phyloP scores from a whole-genome alignment of 768 basidiomycete genomes.

The Tylopilus sp. region DNA sequence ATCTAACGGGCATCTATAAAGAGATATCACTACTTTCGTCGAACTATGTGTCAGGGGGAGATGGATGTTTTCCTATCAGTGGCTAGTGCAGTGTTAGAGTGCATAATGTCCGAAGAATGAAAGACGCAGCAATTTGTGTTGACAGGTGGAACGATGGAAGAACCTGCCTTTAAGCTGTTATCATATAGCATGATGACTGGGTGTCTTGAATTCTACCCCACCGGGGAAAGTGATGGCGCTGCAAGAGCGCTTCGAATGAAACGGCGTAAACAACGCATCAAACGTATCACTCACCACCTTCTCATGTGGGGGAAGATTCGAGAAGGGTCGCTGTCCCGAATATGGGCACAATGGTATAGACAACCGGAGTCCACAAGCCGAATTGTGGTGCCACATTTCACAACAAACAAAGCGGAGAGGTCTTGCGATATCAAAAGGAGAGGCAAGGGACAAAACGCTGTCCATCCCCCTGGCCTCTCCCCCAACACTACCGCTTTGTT shows the following conservation, averaged over 20 bases:
- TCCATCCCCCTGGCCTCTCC: constrained; percentile 5
- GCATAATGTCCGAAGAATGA: constrained; percentile 31
- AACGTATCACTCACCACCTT: constrained; percentile 22
- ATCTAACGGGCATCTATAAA: constrained; percentile 2
- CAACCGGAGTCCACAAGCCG: constrained; percentile 17
- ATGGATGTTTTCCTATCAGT: constrained; percentile 12
- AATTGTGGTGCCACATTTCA: constrained; percentile 24
- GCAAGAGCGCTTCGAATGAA: constrained; percentile 21
- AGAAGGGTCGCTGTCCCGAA: constrained; percentile 17
- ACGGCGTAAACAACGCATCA: constrained; percentile 17
- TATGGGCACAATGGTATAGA: constrained; percentile 20
- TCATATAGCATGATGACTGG: constrained; percentile 7
- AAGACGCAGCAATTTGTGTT: constrained; percentile 4
- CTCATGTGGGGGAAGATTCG: constrained; percentile 15
- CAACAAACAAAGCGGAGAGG: constrained; percentile 30
- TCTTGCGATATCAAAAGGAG: constrained; percentile 23
- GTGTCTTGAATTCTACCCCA: constrained; percentile 8
- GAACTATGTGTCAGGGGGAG: constrained; percentile 1
- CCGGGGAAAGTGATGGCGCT: constrained; percentile 11
- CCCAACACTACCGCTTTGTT: constrained; percentile 11
- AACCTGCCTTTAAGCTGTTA: constrained; percentile 6
- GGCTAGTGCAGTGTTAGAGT: constrained; percentile 9
- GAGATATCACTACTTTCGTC: constrained; percentile 5
- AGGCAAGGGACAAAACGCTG: constrained; percentile 1
- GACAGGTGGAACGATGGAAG: constrained; percentile 13